Evolutionary conservation across 495 filamentous ascomycete species (phyloP).

Genomic region (Filosporella fistucella): DNA sequence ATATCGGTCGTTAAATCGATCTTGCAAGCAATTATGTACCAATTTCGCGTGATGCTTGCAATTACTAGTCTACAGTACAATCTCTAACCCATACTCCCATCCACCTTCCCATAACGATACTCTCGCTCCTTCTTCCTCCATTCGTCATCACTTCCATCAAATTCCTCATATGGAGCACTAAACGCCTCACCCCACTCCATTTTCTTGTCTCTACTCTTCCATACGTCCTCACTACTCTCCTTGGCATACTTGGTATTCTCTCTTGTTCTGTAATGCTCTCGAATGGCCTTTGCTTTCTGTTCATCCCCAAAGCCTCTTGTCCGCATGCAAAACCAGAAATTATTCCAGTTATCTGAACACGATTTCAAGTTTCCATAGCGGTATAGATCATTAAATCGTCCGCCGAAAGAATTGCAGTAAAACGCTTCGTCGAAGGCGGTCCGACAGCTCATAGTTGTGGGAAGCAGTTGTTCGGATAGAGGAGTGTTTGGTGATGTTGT

Average conservation of each 20-base stretch:
- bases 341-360: constrained; percentile 77
- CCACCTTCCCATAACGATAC: no score
- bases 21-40: no score
- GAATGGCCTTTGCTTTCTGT: constrained; percentile 50
- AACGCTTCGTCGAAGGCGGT: constrained; percentile 88
- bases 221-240: constrained; percentile 88
- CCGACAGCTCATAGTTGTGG: constrained; percentile 81
- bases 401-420: constrained; percentile 90
- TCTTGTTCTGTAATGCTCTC: constrained; percentile 68
- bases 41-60: no score
- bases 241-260: constrained; percentile 64
- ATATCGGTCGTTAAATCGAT: no score
- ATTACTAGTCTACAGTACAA: no score
- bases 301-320: constrained; percentile 49
- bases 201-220: constrained; percentile 60
- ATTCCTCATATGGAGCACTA: constrained; percentile 26
- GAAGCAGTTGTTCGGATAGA: constrained; percentile 56
- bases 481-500: not conserved
- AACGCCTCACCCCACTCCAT: constrained; percentile 38
- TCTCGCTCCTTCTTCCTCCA: constrained; percentile 57
- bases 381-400: constrained; percentile 79
- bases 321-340: constrained; percentile 96
- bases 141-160: constrained; percentile 45
- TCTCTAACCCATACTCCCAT: no score
- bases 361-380: constrained; percentile 68